Percentiles rank a stretch among this genome's conserved stretches.
Conservation (phyloP, 2,329 filamentous ascomycete genomes). For the Dissoconium aciculare region DNA sequence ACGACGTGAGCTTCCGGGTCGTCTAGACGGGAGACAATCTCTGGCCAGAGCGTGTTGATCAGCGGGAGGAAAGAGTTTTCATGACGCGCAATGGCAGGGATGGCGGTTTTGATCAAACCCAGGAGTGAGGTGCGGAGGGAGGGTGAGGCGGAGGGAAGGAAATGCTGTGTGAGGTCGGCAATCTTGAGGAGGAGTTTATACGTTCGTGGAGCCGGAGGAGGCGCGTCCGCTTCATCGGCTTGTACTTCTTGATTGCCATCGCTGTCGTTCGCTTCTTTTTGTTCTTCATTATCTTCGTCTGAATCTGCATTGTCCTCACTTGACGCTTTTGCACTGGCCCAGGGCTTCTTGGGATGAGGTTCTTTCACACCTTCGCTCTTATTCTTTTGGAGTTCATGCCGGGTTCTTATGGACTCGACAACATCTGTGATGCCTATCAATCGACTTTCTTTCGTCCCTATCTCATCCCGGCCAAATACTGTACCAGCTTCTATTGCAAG, state of each 20-base stretch:
- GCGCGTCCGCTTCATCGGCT: constrained; percentile 21
- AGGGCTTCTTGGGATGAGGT: constrained; percentile 16
- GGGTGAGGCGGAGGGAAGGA: constrained; percentile 72
- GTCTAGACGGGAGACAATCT: constrained; percentile 52
- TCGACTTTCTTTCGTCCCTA: too few species aligned
- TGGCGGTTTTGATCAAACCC: constrained; percentile 56
- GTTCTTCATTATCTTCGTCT: constrained; percentile 12
- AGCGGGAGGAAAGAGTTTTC: constrained; percentile 77
- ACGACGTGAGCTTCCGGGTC: constrained; percentile 55
- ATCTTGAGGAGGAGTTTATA: constrained; percentile 74
- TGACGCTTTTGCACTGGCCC: constrained; percentile 13
- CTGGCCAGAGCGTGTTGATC: constrained; percentile 81
- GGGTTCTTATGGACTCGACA: too few species aligned
- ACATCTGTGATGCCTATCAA: too few species aligned
- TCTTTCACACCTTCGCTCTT: constrained; percentile 25
- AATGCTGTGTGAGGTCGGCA: constrained; percentile 70
- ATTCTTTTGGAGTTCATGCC: background rate
- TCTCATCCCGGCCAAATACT: too few species aligned
- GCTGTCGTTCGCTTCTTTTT: constrained; percentile 14
- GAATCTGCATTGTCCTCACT: constrained; percentile 23
- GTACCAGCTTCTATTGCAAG: constrained; percentile 30
- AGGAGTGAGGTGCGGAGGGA: constrained; percentile 65
- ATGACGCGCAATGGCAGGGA: constrained; percentile 56
- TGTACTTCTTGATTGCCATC: constrained; percentile 15
- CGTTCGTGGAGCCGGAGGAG: constrained; percentile 55